A percentile compares a stretch with the other conserved stretches of the same genome.
Conservation (phyloP, 1,284 basidiomycete species). For the Cutaneotrichosporon daszewskae region DNA sequence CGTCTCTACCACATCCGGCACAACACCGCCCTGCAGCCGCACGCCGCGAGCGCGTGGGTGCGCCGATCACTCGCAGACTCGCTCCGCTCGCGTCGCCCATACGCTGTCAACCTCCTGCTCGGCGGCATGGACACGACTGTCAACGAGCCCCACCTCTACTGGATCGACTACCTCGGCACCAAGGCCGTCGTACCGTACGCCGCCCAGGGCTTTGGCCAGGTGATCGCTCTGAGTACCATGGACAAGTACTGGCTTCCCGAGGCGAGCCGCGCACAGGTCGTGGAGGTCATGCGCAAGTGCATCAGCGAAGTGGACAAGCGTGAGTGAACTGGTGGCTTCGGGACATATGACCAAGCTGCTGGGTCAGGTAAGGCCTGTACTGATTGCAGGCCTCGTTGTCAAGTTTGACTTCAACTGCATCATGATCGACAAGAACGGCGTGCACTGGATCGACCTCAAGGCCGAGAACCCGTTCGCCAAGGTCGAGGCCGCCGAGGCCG, state of each 20-base stretch:
- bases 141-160: conserved; percentile 56
- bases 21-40: conserved; percentile 76
- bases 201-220: conserved; percentile 91
- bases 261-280: conserved; percentile 62
- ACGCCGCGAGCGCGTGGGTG: conserved; percentile 90
- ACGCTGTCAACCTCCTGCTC: conserved; percentile 86
- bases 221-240: conserved; percentile 85
- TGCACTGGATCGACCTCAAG: conserved; percentile 61
- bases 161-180: conserved; percentile 21
- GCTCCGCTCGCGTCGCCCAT: conserved; percentile 79
- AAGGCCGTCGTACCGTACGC: conserved; percentile 68
- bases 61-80: conserved; percentile 83
- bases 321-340: conserved; percentile 30
- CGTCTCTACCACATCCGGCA: conserved; percentile 88
- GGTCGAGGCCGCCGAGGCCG: conserved; percentile 23
- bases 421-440: conserved; percentile 83
- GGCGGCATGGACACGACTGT: conserved; percentile 78
- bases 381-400: conserved; percentile 57
- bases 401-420: conserved; percentile 82
- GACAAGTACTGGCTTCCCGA: conserved; percentile 62
- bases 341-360: too few relatives aligned
- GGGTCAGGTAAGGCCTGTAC: too few relatives aligned
- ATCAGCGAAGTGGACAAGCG: conserved; percentile 83
- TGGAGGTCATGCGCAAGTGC: conserved; percentile 76
- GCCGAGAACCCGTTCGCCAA: conserved; percentile 33